Conservation (phyloP, 129 eudicot species). For the Flaveria trinervia region DNA sequence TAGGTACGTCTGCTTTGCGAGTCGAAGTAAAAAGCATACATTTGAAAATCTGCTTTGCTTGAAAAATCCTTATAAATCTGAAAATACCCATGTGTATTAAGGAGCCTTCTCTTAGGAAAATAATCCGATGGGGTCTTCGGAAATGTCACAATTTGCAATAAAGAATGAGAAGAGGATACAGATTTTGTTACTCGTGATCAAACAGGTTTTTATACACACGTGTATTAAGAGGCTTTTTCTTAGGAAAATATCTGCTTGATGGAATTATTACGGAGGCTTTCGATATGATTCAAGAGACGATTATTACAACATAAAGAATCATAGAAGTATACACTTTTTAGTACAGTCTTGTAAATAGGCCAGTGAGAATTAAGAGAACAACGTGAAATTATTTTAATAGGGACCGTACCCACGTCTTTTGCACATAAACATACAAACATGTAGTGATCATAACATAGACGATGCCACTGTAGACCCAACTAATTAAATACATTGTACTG, state of each 20-base stretch:
- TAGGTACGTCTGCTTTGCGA: constrained; percentile 41
- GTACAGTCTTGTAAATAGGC: background rate
- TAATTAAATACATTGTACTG: no score
- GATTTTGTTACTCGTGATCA: background rate
- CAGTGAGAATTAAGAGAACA: background rate
- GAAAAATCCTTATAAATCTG: background rate
- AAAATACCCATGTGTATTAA: background rate
- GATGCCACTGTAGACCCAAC: background rate
- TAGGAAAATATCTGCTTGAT: no score
- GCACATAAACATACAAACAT: background rate
- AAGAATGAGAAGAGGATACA: background rate
- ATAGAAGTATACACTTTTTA: no score
- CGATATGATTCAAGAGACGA: background rate
- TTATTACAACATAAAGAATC: background rate
- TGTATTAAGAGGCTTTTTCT: no score
- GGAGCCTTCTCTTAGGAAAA: no score
- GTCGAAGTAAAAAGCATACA: constrained; percentile 2
- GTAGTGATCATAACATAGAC: background rate
- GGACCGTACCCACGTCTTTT: background rate
- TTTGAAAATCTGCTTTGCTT: constrained; percentile 16
- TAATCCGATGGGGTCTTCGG: no score
- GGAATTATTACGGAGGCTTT: background rate
- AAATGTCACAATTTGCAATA: background rate
- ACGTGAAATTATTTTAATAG: background rate
- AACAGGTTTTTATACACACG: background rate